phyloP scores from a whole-genome alignment of 257 asterid species.

The Fraxinus excelsior region DNA sequence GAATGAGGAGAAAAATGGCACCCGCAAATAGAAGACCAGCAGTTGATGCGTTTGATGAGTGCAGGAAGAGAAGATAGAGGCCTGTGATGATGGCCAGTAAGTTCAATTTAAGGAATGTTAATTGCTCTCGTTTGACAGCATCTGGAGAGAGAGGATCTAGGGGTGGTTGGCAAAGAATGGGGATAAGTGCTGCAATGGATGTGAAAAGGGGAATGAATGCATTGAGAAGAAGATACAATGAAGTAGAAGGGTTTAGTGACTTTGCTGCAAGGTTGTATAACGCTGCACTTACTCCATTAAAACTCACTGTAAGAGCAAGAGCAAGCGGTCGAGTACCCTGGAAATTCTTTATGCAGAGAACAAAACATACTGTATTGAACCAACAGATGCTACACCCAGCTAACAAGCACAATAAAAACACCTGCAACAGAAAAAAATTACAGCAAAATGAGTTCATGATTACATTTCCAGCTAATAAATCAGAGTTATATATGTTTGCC shows the following conservation, averaged over 20 bases:
- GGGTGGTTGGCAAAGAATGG: slow-evolving; percentile 71
- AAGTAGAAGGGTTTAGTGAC: slow-evolving; percentile 50
- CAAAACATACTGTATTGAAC: slow-evolving; percentile 94
- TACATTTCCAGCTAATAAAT: not conserved
- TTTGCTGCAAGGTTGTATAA: slow-evolving; percentile 72
- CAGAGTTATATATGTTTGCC: not conserved
- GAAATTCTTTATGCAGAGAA: slow-evolving; percentile 84
- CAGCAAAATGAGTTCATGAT: not conserved
- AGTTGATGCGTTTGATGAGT: slow-evolving; percentile 35
- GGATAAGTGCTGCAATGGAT: slow-evolving; percentile 52
- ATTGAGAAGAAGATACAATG: slow-evolving; percentile 76
- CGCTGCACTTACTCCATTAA: slow-evolving; percentile 93
- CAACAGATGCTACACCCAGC: slow-evolving; percentile 92
- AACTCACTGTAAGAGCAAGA: slow-evolving; percentile 82
- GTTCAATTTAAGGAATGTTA: slow-evolving; percentile 57
- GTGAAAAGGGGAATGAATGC: slow-evolving; percentile 71
- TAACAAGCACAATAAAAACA: slow-evolving; percentile 72
- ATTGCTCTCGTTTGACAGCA: slow-evolving; percentile 52
- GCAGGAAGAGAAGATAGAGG: slow-evolving; percentile 74
- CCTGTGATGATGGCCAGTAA: slow-evolving; percentile 68
- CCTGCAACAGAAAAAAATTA: slow-evolving; percentile 43
- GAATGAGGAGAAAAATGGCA: slow-evolving; percentile 60
- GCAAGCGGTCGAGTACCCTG: slow-evolving; percentile 76
- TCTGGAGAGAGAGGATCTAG: slow-evolving; percentile 38
- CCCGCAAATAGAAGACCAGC: slow-evolving; percentile 60